phyloP scores from a whole-genome alignment of 768 basidiomycete genomes.

The Lanmaoa pseudosensibilis region DNA sequence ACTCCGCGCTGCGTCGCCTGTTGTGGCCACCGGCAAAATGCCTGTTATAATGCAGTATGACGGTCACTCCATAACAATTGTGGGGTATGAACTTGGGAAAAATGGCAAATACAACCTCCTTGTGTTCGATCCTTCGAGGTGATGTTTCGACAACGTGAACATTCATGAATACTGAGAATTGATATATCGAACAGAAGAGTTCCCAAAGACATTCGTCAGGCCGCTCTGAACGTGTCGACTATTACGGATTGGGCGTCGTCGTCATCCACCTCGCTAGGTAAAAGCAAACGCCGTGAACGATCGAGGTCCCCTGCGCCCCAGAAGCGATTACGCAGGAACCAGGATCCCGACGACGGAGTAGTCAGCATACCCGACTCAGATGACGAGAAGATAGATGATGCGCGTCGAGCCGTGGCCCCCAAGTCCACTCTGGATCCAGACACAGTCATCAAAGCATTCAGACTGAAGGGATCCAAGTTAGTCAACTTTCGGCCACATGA shows the following conservation, averaged over 20 bases:
- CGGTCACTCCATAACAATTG: slow-evolving; percentile 84
- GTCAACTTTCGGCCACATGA: slow-evolving; percentile 19
- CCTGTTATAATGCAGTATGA: slow-evolving; percentile 81
- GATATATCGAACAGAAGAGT: slow-evolving; percentile 13
- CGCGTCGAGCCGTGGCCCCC: neutral
- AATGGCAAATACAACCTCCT: slow-evolving; percentile 62
- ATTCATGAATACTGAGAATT: neutral
- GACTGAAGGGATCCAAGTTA: slow-evolving; percentile 46
- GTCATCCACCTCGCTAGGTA: slow-evolving; percentile 5
- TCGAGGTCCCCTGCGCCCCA: slow-evolving; percentile 21
- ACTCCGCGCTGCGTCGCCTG: slow-evolving; percentile 49
- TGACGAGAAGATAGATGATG: slow-evolving; percentile 6
- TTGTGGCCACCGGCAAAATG: slow-evolving; percentile 63
- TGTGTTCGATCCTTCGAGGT: slow-evolving; percentile 78
- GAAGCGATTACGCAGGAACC: slow-evolving; percentile 30
- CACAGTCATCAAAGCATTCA: slow-evolving; percentile 47
- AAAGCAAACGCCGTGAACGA: slow-evolving; percentile 24
- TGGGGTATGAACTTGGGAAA: slow-evolving; percentile 75
- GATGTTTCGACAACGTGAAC: slow-evolving; percentile 18
- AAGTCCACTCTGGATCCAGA: slow-evolving; percentile 27
- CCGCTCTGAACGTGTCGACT: slow-evolving; percentile 15
- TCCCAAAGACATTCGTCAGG: slow-evolving; percentile 17
- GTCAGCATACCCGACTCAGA: slow-evolving; percentile 26
- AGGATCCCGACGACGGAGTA: slow-evolving; percentile 28
- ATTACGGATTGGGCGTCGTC: slow-evolving; percentile 12